phyloP scores from a whole-genome alignment of 345 rosid species.

The Eucalyptus pumila region DNA sequence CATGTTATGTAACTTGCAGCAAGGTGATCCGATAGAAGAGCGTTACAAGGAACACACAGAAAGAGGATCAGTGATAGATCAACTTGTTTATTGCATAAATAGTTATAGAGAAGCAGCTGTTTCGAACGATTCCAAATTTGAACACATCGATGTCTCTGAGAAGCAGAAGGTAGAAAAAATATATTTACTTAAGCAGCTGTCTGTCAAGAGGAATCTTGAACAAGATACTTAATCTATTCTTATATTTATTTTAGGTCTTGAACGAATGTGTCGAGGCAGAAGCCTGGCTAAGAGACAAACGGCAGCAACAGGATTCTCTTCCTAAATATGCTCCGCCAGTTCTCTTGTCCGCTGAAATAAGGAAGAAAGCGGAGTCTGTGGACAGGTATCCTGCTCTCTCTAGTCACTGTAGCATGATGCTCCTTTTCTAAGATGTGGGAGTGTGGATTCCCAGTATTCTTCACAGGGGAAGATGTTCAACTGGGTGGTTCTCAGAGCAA shows the following conservation, averaged over 20 bases:
- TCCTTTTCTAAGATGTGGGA: background rate
- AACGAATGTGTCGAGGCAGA: conserved; percentile 84
- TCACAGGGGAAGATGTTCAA: background rate
- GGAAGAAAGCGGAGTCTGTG: conserved; percentile 71
- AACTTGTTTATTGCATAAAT: conserved; percentile 60
- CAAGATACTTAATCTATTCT: background rate
- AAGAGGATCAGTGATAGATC: conserved; percentile 78
- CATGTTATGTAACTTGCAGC: conserved; percentile 19
- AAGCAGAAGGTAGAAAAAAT: conserved; percentile 58
- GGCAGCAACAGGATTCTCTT: conserved; percentile 78
- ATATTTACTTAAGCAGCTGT: background rate
- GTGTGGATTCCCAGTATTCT: background rate
- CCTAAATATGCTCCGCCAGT: conserved; percentile 65
- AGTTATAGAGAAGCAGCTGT: conserved; percentile 91
- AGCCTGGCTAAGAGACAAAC: conserved; percentile 81
- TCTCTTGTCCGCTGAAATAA: conserved; percentile 69
- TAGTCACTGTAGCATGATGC: background rate
- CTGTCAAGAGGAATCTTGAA: background rate
- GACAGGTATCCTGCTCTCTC: conserved; percentile 40
- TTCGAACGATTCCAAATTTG: conserved; percentile 78
- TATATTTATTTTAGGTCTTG: conserved; percentile 33
- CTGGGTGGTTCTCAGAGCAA: background rate
- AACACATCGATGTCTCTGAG: conserved; percentile 80
- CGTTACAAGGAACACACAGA: conserved; percentile 64
- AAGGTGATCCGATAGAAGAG: conserved; percentile 81